A percentile compares a stretch with the other conserved stretches of the same genome.
These are phyloP conservation scores for Urochloa ruziziensis DNA, from an alignment of 176 grass and related monocot genomes.

Conservation along the genomic window DNA sequence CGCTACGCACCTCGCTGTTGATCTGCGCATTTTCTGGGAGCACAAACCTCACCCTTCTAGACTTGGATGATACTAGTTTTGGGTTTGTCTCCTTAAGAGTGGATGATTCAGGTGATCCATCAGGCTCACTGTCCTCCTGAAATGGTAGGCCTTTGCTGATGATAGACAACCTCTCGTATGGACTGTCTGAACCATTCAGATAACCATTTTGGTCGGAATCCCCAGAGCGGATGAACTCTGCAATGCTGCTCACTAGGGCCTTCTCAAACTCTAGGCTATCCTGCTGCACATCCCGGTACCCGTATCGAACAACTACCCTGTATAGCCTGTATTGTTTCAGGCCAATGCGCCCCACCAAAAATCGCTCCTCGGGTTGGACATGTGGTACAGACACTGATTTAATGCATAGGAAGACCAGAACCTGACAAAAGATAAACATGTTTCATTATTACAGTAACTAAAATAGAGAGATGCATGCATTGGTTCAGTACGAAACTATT, in stretches of 20 bases:
- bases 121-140: slow-evolving; percentile 42
- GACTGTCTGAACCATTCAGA: slow-evolving; percentile 35
- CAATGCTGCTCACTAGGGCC: slow-evolving; percentile 78
- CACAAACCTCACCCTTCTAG: slow-evolving; percentile 63
- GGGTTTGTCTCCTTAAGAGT: slow-evolving; percentile 2
- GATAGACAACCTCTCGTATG: slow-evolving; percentile 52
- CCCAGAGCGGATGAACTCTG: slow-evolving; percentile 72
- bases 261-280: slow-evolving; percentile 83
- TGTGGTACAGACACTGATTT: slow-evolving; percentile 71
- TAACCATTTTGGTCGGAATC: slow-evolving; percentile 31
- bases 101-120: slow-evolving; percentile 34
- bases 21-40: slow-evolving; percentile 60
- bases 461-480: neutral
- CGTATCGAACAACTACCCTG: slow-evolving; percentile 77
- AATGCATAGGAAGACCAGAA: slow-evolving; percentile 80
- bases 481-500: neutral
- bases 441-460: neutral
- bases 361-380: slow-evolving; percentile 58
- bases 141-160: slow-evolving; percentile 54
- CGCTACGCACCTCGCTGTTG: slow-evolving; percentile 35
- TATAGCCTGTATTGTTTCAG: slow-evolving; percentile 75
- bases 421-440: slow-evolving; percentile 44
- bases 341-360: slow-evolving; percentile 75
- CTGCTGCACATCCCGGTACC: slow-evolving; percentile 79
- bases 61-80: neutral